Evolutionary conservation across 164 flowering plant genomes (phyloP).

Genomic region (Sextonia rubra): DNA sequence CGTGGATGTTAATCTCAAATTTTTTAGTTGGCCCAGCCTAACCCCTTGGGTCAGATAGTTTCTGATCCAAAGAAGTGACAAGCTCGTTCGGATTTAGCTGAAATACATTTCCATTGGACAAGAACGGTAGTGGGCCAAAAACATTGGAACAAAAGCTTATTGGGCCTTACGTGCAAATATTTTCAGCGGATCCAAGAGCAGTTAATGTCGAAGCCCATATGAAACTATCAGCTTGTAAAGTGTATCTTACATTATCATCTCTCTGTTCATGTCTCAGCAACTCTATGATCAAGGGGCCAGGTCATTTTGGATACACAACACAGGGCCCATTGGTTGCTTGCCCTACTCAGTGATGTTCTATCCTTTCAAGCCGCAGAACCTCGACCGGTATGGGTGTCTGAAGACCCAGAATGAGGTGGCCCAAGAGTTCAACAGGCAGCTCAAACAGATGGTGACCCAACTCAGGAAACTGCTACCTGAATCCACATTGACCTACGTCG

Average conservation of each 20-base stretch:
- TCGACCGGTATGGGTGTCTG: slow-evolving; percentile 57
- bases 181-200: neutral
- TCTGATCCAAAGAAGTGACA: too few relatives aligned
- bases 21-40: too few relatives aligned
- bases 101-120: too few relatives aligned
- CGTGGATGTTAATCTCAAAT: too few relatives aligned
- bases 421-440: slow-evolving; percentile 53
- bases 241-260: too few relatives aligned
- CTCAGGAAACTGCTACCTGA: slow-evolving; percentile 35
- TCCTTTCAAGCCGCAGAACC: slow-evolving; percentile 21
- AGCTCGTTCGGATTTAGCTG: too few relatives aligned
- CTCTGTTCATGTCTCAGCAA: slow-evolving; percentile 28
- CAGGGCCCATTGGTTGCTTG: slow-evolving; percentile 75
- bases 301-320: slow-evolving; percentile 71
- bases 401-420: slow-evolving; percentile 53
- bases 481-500: slow-evolving; percentile 50
- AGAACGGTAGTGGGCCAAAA: too few relatives aligned
- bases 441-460: slow-evolving; percentile 36
- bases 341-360: slow-evolving; percentile 37
- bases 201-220: too few relatives aligned
- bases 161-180: neutral
- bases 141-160: neutral
- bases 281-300: slow-evolving; percentile 62
- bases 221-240: too few relatives aligned
- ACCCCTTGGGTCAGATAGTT: too few relatives aligned